Evolutionary conservation across 352 stramenopile genomes (phyloP).

Genomic region (Phytopythium sindhum): DNA sequence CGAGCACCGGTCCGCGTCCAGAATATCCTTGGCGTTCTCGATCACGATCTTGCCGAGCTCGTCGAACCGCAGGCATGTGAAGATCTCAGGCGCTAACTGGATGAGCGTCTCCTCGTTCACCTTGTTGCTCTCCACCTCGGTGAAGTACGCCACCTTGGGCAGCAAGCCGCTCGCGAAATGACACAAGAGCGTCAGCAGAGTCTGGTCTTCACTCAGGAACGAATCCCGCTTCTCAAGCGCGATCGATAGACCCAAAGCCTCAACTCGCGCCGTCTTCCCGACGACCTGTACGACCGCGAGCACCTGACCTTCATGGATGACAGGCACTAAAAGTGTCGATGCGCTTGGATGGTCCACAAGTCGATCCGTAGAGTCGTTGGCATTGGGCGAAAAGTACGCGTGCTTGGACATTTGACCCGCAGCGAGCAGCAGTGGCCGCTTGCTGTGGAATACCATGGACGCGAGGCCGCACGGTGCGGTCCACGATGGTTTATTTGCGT

Average conservation of each 20-base stretch:
- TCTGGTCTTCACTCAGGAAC: conserved; percentile 62
- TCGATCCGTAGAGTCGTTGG: conserved; percentile 59
- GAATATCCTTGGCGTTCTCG: conserved; percentile 66
- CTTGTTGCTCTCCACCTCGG: conserved; percentile 78
- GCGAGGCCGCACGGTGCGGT: conserved; percentile 45
- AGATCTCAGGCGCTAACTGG: conserved; percentile 68
- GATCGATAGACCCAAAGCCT: conserved; percentile 57
- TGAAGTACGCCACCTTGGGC: conserved; percentile 73
- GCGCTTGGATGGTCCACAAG: conserved; percentile 49
- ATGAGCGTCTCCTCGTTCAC: conserved; percentile 79
- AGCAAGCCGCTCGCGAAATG: conserved; percentile 66
- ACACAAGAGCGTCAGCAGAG: conserved; percentile 40
- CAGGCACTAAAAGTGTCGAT: conserved; percentile 56
- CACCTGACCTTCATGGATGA: conserved; percentile 31
- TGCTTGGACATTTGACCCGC: conserved; percentile 47
- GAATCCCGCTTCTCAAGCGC: conserved; percentile 52
- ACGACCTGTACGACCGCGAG: conserved; percentile 61
- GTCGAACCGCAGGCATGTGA: conserved; percentile 77
- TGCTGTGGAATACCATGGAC: conserved; percentile 65
- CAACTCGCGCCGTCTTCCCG: conserved; percentile 55
- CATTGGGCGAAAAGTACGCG: conserved; percentile 40
- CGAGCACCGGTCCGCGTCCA: conserved; percentile 72
- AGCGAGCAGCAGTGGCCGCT: conserved; percentile 50
- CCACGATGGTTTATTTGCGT: background rate
- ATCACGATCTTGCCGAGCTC: conserved; percentile 77